A percentile compares a stretch with the other conserved stretches of the same genome.
phyloP scores from a whole-genome alignment of 1,139 yeast species.

The Blastobotrys malaysiensis region DNA sequence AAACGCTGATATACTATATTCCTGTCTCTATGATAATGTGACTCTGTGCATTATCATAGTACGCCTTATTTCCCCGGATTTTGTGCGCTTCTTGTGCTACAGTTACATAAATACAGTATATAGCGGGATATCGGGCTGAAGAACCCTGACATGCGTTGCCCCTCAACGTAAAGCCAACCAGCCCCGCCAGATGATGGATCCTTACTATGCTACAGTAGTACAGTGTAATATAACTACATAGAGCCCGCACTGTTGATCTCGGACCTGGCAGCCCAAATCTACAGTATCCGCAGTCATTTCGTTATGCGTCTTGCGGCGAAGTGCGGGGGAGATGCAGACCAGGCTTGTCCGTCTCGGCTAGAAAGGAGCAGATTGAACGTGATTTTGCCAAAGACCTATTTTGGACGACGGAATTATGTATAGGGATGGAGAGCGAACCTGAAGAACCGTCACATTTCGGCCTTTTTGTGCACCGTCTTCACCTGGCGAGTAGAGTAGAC shows the following conservation, averaged over 20 bases:
- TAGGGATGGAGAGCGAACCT: no score
- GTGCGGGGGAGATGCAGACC: background rate
- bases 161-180: background rate
- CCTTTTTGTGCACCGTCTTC: no score
- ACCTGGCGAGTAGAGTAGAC: no score
- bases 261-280: background rate
- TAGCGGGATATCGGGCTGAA: background rate
- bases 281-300: background rate
- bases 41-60: background rate
- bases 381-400: background rate
- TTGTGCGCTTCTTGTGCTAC: background rate
- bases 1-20: background rate
- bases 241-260: background rate
- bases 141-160: background rate
- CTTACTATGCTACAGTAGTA: no score
- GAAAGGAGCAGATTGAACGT: background rate
- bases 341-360: background rate
- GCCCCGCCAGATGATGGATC: no score
- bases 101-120: background rate
- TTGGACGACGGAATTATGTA: background rate
- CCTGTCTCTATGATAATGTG: background rate
- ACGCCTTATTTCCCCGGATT: background rate
- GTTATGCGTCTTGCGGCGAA: background rate
- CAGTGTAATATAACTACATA: background rate
- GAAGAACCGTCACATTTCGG: no score